Percentiles rank a stretch among this genome's conserved stretches.
Evolutionary conservation across 257 asterid species (phyloP).

Genomic region (Forsythia viridissima): DNA sequence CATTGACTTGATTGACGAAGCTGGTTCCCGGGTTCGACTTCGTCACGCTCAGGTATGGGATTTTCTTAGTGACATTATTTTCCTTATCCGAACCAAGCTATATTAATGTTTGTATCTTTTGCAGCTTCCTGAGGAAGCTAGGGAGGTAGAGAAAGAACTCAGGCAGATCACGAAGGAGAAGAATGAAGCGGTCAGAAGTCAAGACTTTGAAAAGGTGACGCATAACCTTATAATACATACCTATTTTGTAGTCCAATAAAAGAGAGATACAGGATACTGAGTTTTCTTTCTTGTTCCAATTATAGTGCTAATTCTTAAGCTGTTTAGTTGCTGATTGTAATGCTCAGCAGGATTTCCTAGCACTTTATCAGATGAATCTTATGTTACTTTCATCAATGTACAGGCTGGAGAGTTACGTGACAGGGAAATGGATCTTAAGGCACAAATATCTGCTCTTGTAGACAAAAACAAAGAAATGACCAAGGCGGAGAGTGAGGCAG

Average conservation of each 20-base stretch:
- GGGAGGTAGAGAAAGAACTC: conserved; percentile 93
- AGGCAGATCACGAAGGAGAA: conserved; percentile 95
- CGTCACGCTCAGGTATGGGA: conserved; percentile 88
- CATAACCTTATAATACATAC: conserved; percentile 9
- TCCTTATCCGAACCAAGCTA: conserved; percentile 6
- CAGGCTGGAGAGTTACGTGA: conserved; percentile 98
- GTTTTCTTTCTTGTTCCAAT: neutral
- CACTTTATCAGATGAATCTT: neutral
- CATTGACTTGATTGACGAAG: conserved; percentile 96
- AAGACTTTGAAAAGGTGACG: conserved; percentile 89
- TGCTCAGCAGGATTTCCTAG: neutral
- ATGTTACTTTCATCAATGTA: conserved; percentile 7
- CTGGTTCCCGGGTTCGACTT: conserved; percentile 98
- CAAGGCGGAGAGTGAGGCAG: conserved; percentile 88
- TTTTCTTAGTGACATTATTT: conserved; percentile 19
- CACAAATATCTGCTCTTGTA: conserved; percentile 76
- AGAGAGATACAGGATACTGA: neutral
- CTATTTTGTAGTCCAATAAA: conserved; percentile 3
- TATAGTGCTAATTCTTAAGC: neutral
- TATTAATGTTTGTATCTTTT: conserved; percentile 17
- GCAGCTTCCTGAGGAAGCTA: conserved; percentile 99
- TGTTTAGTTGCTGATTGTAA: neutral
- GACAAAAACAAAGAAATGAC: conserved; percentile 94
- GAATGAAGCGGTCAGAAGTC: conserved; percentile 92
- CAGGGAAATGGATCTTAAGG: conserved; percentile 92